Conservation (phyloP, 176 grass and related monocot genomes). For the Oropetium thomaeum region DNA sequence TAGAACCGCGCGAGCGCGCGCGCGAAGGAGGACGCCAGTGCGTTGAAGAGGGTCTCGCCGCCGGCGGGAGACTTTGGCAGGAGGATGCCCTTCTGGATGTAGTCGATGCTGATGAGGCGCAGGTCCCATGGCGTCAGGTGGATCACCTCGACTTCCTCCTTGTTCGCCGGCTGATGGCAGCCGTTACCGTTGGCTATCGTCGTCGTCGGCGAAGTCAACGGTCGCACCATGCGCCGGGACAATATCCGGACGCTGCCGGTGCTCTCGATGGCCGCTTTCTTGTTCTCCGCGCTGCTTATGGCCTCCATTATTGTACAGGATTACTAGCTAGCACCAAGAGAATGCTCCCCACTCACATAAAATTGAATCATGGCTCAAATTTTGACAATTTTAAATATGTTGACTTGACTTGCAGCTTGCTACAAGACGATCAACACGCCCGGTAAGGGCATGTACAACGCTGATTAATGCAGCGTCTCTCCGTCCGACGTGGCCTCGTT, state of each 20-base stretch:
- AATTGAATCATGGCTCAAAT: no score
- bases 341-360: no score
- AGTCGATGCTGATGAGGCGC: slow-evolving; percentile 14
- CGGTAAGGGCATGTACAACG: no score
- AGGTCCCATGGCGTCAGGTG: slow-evolving; percentile 28
- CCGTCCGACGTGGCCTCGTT: no score
- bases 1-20: slow-evolving; percentile 38
- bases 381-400: no score
- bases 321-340: no score
- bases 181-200: not conserved
- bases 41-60: not conserved
- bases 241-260: not conserved
- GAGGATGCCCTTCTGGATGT: slow-evolving; percentile 20
- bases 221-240: not conserved
- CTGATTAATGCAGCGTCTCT: no score
- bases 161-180: not conserved
- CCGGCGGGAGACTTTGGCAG: slow-evolving; percentile 8
- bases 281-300: no score
- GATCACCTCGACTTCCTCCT: not conserved
- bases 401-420: no score
- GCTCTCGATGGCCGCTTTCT: no score
- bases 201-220: not conserved
- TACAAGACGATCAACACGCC: no score
- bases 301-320: no score
- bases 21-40: slow-evolving; percentile 14